Conservation (phyloP, 2,329 filamentous ascomycete species). For the Arthrobotrys sinensis region DNA sequence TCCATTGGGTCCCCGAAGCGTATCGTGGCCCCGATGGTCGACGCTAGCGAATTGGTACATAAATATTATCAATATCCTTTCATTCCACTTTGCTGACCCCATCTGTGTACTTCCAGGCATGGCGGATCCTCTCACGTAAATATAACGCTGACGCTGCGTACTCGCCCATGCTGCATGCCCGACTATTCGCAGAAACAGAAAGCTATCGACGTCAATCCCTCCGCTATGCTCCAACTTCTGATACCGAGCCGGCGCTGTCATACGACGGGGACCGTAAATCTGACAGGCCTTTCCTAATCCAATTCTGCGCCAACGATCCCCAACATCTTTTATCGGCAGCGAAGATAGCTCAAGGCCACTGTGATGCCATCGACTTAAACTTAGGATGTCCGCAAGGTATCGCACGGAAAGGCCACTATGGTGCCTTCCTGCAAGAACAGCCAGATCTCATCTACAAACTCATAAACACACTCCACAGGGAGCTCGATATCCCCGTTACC, state of each 20-base stretch:
- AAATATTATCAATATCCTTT: not conserved
- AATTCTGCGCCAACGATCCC: conserved; percentile 94
- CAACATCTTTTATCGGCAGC: conserved; percentile 85
- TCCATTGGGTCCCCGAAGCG: conserved; percentile 91
- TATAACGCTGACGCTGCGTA: conserved; percentile 90
- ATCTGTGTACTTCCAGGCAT: conserved; percentile 82
- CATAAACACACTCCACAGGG: conserved; percentile 84
- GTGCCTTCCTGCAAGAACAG: conserved; percentile 94
- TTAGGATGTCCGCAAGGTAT: conserved; percentile 97
- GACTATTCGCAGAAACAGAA: conserved; percentile 82
- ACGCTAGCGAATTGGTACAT: conserved; percentile 95
- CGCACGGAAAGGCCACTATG: conserved; percentile 89
- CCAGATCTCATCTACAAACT: conserved; percentile 85
- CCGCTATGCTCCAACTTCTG: conserved; percentile 66
- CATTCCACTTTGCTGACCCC: not conserved
- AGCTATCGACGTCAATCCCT: conserved; percentile 87
- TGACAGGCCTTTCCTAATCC: conserved; percentile 92
- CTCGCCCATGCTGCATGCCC: conserved; percentile 95
- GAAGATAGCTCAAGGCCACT: conserved; percentile 83
- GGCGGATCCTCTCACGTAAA: conserved; percentile 95
- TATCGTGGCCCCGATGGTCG: conserved; percentile 96
- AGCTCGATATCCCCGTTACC: conserved; percentile 86
- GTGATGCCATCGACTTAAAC: conserved; percentile 95
- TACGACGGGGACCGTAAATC: conserved; percentile 84
- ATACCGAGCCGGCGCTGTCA: conserved; percentile 68